Conservation (phyloP, 2,329 filamentous ascomycete genomes). For the Sarocladium kiliense region DNA sequence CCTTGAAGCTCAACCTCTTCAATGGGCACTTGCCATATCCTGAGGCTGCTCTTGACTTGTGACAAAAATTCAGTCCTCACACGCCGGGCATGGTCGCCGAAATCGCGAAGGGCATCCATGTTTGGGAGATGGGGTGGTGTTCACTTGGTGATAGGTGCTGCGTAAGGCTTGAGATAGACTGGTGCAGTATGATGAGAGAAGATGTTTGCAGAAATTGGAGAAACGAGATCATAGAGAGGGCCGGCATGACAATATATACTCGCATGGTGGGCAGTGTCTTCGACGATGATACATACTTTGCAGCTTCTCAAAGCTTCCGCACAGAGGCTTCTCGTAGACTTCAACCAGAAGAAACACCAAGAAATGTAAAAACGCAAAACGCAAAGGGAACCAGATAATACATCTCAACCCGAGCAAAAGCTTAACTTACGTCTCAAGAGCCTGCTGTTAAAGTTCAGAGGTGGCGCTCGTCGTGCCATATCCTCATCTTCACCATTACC, state of each 20-base stretch:
- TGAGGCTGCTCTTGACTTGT: too few relatives aligned
- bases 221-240: neutral
- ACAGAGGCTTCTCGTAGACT: too few relatives aligned
- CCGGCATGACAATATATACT: neutral
- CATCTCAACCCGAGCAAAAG: too few relatives aligned
- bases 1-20: too few relatives aligned
- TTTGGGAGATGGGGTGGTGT: neutral
- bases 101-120: neutral
- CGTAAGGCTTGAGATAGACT: neutral
- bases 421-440: constrained; percentile 7
- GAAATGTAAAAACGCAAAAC: too few relatives aligned
- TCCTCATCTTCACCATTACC: neutral
- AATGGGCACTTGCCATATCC: too few relatives aligned
- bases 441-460: constrained; percentile 5
- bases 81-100: too few relatives aligned
- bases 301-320: too few relatives aligned
- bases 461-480: neutral
- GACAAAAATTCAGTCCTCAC: too few relatives aligned
- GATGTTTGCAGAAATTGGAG: neutral
- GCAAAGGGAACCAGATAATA: too few relatives aligned
- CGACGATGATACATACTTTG: neutral
- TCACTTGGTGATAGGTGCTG: neutral
- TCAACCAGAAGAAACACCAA: neutral
- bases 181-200: too few relatives aligned
- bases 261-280: neutral